A percentile compares a stretch with the other conserved stretches of the same genome.
Conservation (phyloP, 208 protist species). For the Crithidia mellificae region DNA sequence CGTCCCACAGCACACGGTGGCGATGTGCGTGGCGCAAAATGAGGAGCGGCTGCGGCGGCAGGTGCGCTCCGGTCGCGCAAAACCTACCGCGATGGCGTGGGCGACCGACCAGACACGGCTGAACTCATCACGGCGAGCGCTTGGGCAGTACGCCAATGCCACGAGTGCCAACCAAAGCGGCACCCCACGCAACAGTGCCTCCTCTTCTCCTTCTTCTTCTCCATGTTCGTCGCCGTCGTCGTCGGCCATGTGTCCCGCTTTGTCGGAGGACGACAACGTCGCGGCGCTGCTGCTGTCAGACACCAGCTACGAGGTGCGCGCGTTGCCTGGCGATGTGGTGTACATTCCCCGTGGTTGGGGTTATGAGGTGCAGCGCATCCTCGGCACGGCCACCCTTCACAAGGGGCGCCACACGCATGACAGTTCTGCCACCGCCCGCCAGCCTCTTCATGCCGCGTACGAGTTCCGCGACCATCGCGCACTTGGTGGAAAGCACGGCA, state of each 20-base stretch:
- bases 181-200: background rate
- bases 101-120: constrained; percentile 36
- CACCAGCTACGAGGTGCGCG: constrained; percentile 63
- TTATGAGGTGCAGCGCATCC: constrained; percentile 60
- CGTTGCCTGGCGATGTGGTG: constrained; percentile 79
- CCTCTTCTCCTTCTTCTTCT: background rate
- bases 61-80: constrained; percentile 36
- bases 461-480: constrained; percentile 23
- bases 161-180: constrained; percentile 31
- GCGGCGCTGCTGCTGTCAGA: too few relatives aligned
- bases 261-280: too few relatives aligned
- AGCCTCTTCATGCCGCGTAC: background rate
- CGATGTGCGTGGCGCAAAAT: constrained; percentile 64
- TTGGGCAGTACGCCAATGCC: constrained; percentile 39
- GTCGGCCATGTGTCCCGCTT: too few relatives aligned
- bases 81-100: constrained; percentile 27
- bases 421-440: background rate
- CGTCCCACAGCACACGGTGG: constrained; percentile 43
- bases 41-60: constrained; percentile 48
- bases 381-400: constrained; percentile 47
- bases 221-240: too few relatives aligned
- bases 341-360: constrained; percentile 75
- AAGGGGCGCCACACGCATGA: background rate
- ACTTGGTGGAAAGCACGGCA: background rate
- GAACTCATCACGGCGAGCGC: constrained; percentile 34